Percentiles rank a stretch among this genome's conserved stretches.
Conservation (phyloP, 768 basidiomycete genomes). For the Sistotremastrum niveocremeum region DNA sequence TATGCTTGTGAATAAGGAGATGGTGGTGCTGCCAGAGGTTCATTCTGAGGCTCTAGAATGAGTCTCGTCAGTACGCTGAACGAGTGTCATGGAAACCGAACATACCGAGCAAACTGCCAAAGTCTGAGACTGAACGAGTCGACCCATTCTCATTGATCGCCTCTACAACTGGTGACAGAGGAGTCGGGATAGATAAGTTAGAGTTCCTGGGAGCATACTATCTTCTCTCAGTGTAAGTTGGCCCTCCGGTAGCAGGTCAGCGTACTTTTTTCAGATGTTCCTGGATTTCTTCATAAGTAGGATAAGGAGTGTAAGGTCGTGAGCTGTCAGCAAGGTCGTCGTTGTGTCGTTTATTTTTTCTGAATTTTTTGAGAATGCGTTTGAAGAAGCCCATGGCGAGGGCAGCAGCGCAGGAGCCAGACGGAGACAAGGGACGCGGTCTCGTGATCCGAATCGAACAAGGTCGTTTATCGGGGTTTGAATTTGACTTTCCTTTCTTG, state of each 20-base stretch:
- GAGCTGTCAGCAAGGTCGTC: conserved; percentile 1
- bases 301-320: conserved; percentile 15
- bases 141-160: conserved; percentile 24
- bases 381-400: conserved; percentile 53
- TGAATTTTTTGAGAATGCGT: conserved; percentile 54
- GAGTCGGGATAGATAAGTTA: neutral
- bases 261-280: conserved; percentile 9
- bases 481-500: neutral
- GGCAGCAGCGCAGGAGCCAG: conserved; percentile 16
- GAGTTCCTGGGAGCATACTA: neutral
- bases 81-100: neutral
- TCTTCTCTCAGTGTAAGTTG: conserved; percentile 18
- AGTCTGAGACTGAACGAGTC: conserved; percentile 4
- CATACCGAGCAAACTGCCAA: conserved; percentile 22
- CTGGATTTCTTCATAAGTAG: conserved; percentile 14
- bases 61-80: conserved; percentile 9
- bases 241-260: conserved; percentile 7
- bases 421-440: conserved; percentile 25
- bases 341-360: conserved; percentile 45
- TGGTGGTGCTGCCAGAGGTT: conserved; percentile 20
- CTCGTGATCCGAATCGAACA: conserved; percentile 12
- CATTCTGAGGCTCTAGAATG: conserved; percentile 51
- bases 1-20: conserved; percentile 38
- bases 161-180: neutral
- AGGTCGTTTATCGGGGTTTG: conserved; percentile 18